Evolutionary conservation across 2,329 filamentous ascomycete genomes (phyloP).

Genomic region (Penicillium sp.): DNA sequence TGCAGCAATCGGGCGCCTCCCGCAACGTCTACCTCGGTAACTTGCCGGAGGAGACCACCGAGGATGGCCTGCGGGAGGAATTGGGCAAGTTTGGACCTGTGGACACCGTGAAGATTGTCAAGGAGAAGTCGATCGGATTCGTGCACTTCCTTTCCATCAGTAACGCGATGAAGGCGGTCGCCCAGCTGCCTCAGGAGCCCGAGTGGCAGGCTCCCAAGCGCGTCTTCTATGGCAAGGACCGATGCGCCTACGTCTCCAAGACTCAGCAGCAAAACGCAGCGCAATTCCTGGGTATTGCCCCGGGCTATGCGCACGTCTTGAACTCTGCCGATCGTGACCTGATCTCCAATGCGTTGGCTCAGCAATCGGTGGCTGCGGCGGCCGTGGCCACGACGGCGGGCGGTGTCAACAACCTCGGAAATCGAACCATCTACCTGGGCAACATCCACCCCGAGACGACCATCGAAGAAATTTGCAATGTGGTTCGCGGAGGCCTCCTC

Average conservation of each 20-base stretch:
- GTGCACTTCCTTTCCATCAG: conserved; percentile 96
- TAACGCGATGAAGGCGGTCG: conserved; percentile 96
- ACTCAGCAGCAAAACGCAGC: conserved; percentile 99
- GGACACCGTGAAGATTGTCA: conserved; percentile 94
- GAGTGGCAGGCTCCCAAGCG: conserved; percentile 91
- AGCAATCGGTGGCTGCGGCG: conserved; percentile 94
- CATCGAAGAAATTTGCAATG: conserved; percentile 99
- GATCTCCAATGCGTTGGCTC: conserved; percentile 91
- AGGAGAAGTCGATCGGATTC: conserved; percentile 97
- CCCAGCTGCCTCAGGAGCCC: conserved; percentile 88
- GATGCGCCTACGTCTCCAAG: conserved; percentile 97
- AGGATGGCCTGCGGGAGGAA: conserved; percentile 90
- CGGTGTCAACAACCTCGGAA: conserved; percentile 94
- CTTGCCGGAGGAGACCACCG: conserved; percentile 78
- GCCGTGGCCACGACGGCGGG: conserved; percentile 95
- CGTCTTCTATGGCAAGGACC: conserved; percentile 98
- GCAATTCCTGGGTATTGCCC: conserved; percentile 94
- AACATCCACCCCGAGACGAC: conserved; percentile 99
- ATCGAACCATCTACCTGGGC: conserved; percentile 93
- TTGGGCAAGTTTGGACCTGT: conserved; percentile 94
- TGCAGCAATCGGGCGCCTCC: conserved; percentile 94
- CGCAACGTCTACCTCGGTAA: conserved; percentile 97
- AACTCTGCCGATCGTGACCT: conserved; percentile 94
- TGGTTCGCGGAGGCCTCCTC: conserved; percentile 87
- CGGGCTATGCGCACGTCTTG: conserved; percentile 91